A percentile compares a stretch with the other conserved stretches of the same genome.
phyloP scores from a whole-genome alignment of 2,329 filamentous ascomycete genomes.

The Scytalidium lignicola region DNA sequence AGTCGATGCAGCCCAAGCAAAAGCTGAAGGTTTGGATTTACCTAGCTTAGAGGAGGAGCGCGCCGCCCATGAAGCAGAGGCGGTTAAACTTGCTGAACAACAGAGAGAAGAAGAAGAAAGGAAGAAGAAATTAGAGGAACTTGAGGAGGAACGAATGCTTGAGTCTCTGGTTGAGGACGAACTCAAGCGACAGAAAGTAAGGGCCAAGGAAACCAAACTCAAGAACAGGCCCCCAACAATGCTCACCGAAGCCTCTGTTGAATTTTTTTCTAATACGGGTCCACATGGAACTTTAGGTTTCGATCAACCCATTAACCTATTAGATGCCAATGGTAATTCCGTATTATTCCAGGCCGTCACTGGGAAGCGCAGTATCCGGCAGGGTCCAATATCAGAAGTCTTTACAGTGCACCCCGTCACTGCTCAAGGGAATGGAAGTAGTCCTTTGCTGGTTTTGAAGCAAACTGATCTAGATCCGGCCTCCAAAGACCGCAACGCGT shows the following conservation, averaged over 20 bases:
- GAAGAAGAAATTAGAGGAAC: conserved; percentile 47
- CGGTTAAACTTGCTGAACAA: conserved; percentile 52
- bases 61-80: conserved; percentile 71
- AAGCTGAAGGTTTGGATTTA: conserved; percentile 68
- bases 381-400: conserved; percentile 61
- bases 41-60: conserved; percentile 88
- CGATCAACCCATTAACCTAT: conserved; percentile 60
- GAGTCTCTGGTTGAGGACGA: conserved; percentile 70
- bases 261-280: conserved; percentile 20
- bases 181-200: conserved; percentile 60
- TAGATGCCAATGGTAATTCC: conserved; percentile 57
- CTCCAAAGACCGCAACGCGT: conserved; percentile 53
- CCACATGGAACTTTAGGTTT: conserved; percentile 48
- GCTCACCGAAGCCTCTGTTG: conserved; percentile 18
- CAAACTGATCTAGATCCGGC: conserved; percentile 56
- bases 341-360: conserved; percentile 67
- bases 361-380: conserved; percentile 61
- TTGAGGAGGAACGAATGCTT: conserved; percentile 66
- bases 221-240: conserved; percentile 42
- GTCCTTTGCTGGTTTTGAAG: conserved; percentile 66
- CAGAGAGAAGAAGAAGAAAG: conserved; percentile 41
- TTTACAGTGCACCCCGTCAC: conserved; percentile 69
- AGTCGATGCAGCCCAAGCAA: conserved; percentile 77
- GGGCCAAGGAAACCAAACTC: conserved; percentile 58
- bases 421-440: conserved; percentile 39